A percentile compares a stretch with the other conserved stretches of the same genome.
Conservation (phyloP, 345 rosid genomes). For the Gossypium australe region DNA sequence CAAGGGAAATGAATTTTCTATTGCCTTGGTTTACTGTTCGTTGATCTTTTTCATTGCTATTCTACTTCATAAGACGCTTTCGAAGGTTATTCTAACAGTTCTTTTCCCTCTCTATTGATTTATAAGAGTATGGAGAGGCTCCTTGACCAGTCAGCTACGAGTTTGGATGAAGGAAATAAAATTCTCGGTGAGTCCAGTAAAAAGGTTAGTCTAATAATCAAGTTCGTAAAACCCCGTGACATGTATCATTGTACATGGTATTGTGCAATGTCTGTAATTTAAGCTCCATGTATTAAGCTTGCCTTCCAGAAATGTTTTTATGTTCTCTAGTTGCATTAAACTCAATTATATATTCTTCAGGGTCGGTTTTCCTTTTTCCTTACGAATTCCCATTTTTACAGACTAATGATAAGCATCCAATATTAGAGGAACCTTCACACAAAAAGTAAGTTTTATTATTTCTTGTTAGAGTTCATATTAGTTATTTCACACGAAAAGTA, state of each 20-base stretch:
- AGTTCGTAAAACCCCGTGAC: neutral
- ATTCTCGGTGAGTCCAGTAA: slow-evolving; percentile 18
- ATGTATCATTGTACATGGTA: neutral
- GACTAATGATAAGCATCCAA: slow-evolving; percentile 16
- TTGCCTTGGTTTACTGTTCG: neutral
- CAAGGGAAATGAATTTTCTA: neutral
- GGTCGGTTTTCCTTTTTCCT: neutral
- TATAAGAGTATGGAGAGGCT: slow-evolving; percentile 48
- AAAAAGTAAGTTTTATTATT: slow-evolving; percentile 1
- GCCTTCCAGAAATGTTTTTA: neutral
- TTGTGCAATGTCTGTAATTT: neutral
- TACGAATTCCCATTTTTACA: slow-evolving; percentile 11
- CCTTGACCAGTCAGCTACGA: slow-evolving; percentile 26
- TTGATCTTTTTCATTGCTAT: neutral
- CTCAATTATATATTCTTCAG: neutral
- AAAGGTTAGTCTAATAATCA: slow-evolving; percentile 30
- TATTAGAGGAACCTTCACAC: slow-evolving; percentile 18
- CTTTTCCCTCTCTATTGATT: neutral
- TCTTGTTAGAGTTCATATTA: slow-evolving; percentile 3
- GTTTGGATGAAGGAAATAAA: slow-evolving; percentile 14
- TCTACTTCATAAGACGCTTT: neutral
- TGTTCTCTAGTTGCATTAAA: neutral
- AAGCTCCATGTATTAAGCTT: neutral
- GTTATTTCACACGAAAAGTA: slow-evolving; percentile 16
- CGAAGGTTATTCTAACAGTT: neutral